Evolutionary conservation across 2,329 filamentous ascomycete species (phyloP), one percentile per base, ranked within the genome.

Genomic region (Tolypocladium sp.): DNA sequence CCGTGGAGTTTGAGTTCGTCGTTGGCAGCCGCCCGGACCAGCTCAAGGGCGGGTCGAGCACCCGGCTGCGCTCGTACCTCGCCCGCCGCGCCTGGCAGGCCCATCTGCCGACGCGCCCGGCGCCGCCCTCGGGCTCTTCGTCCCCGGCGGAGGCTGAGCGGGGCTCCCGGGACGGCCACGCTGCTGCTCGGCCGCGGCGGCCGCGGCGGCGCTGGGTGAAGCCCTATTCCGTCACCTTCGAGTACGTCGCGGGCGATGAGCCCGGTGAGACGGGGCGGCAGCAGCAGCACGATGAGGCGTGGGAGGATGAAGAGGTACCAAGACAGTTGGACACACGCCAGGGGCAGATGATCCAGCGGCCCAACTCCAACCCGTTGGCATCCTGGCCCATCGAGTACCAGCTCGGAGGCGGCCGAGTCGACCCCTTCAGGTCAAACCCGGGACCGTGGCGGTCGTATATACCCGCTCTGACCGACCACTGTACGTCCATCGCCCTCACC

Each of bases 361-460:
- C 25, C 27, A 10, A 6, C 27, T 8, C 27, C 27, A 6, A 12
- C 46, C 2, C 27, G 6, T 6, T 33, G 46, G 2, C 15, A 3
- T 20, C 27, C 46, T 51, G 27, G 17, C 27, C 55, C 22, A 63
- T 66, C 8, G 66, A 68, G 27, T 61, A 57, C 33, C 56, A 57
- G n/a, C 64, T 68, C 8, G 66, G 66, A 22, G 66, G 65, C 40
- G 65, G 63, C 25, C 63, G 66, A 9, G 62, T 67, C 27, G 66
- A 68, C 59, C 66, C 67, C 5, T 69, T 68, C 58, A 61, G 59
- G 40, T 60, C 67, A 4, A 65, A 68, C 59, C 65, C 67, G 10
- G 61, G 59, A 6, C 61, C 60, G 35, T 66, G 63, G 62, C 40
- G 57, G 57, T 56, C 62, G 1, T 62, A 63, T 58, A 62, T 68